Evolutionary conservation across 1,284 basidiomycete species (phyloP).

Genomic region (Lentinula novae-zelandiae): DNA sequence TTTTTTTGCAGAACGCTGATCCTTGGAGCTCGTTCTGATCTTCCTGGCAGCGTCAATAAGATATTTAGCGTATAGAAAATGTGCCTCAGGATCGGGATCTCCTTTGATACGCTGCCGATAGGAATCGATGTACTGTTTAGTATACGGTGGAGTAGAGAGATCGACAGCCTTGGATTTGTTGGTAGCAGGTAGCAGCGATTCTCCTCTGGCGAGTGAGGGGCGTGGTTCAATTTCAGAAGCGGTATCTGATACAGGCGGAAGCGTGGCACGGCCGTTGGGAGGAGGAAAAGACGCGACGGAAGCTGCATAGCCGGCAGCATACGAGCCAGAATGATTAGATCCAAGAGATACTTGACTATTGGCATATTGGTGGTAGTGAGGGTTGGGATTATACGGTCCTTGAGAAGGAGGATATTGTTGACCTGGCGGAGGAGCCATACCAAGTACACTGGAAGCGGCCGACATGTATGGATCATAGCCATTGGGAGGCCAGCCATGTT

Average conservation of each 20-base stretch:
- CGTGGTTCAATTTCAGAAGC: slow-evolving; percentile 49
- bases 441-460: slow-evolving; percentile 80
- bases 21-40: slow-evolving; percentile 68
- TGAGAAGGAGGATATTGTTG: slow-evolving; percentile 14
- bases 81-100: slow-evolving; percentile 98
- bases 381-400: slow-evolving; percentile 2
- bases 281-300: slow-evolving; percentile 11
- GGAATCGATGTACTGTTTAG: slow-evolving; percentile 96
- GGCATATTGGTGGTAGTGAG: slow-evolving; percentile 14
- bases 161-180: slow-evolving; percentile 82
- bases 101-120: slow-evolving; percentile 96
- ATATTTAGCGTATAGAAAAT: slow-evolving; percentile 96
- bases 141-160: slow-evolving; percentile 83
- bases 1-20: slow-evolving; percentile 80
- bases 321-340: slow-evolving; percentile 13
- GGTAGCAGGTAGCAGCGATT: slow-evolving; percentile 57
- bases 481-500: slow-evolving; percentile 18
- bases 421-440: slow-evolving; percentile 52
- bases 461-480: slow-evolving; percentile 58
- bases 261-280: slow-evolving; percentile 6
- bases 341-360: slow-evolving; percentile 13
- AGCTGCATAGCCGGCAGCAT: slow-evolving; percentile 6
- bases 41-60: slow-evolving; percentile 99
- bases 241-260: slow-evolving; percentile 10
- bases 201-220: slow-evolving; percentile 52